Evolutionary conservation across 305 asterid genomes (phyloP).

Genomic region (Plantago lanceolata): DNA sequence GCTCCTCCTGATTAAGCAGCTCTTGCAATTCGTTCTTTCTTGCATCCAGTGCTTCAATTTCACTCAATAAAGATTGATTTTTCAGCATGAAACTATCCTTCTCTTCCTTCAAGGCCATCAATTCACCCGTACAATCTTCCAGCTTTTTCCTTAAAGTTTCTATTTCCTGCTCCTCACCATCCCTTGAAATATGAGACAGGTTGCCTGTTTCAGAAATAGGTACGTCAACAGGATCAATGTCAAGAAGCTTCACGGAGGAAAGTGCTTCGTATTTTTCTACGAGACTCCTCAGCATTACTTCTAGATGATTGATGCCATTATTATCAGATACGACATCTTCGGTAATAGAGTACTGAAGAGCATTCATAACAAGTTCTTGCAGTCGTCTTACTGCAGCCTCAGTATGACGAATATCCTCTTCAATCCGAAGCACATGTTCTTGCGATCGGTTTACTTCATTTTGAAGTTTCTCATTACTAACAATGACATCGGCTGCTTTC

Average conservation of each 20-base stretch:
- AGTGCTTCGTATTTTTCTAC: constrained; percentile 52
- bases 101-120: constrained; percentile 64
- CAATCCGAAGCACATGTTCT: constrained; percentile 46
- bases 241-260: constrained; percentile 33
- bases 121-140: constrained; percentile 52
- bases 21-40: constrained; percentile 61
- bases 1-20: constrained; percentile 74
- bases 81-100: constrained; percentile 40
- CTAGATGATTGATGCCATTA: constrained; percentile 49
- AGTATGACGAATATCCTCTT: constrained; percentile 48
- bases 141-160: constrained; percentile 44
- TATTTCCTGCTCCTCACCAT: constrained; percentile 40
- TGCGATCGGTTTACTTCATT: constrained; percentile 49
- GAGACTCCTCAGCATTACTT: constrained; percentile 55
- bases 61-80: constrained; percentile 53
- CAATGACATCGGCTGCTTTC: constrained; percentile 37
- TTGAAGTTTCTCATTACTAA: constrained; percentile 45
- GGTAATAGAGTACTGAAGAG: constrained; percentile 50
- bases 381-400: constrained; percentile 54
- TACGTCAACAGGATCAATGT: constrained; percentile 37
- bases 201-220: constrained; percentile 34
- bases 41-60: constrained; percentile 52
- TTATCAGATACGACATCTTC: constrained; percentile 43
- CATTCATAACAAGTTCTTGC: constrained; percentile 53
- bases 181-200: constrained; percentile 35